Conservation (phyloP, 2,329 filamentous ascomycete genomes). For the Scedosporium aurantiacum region DNA sequence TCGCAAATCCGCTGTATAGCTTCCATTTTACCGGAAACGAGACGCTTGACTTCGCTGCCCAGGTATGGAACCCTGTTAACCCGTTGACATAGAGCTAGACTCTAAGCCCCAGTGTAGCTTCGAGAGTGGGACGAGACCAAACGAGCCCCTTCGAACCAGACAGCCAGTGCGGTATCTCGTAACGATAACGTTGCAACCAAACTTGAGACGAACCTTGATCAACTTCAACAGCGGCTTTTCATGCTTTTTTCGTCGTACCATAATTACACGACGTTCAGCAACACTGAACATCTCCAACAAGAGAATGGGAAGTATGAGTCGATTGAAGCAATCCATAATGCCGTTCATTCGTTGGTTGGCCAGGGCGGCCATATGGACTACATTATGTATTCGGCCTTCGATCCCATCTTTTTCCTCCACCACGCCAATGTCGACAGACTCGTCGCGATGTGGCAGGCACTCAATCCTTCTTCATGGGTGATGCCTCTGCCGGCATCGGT, state of each 20-base stretch:
- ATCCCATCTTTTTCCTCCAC: slow-evolving; percentile 70
- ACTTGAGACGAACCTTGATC: slow-evolving; percentile 39
- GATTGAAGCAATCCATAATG: slow-evolving; percentile 53
- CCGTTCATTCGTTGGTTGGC: slow-evolving; percentile 48
- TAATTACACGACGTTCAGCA: slow-evolving; percentile 59
- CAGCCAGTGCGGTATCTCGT: slow-evolving; percentile 32
- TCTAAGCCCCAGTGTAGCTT: slow-evolving; percentile 29
- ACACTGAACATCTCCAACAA: slow-evolving; percentile 48
- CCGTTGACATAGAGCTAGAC: not conserved
- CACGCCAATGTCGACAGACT: slow-evolving; percentile 66
- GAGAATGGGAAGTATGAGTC: slow-evolving; percentile 47
- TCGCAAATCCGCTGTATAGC: slow-evolving; percentile 50
- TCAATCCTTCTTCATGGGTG: slow-evolving; percentile 60
- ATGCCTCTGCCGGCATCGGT: slow-evolving; percentile 40
- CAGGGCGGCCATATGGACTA: slow-evolving; percentile 58
- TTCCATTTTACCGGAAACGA: slow-evolving; percentile 52
- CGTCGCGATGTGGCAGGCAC: slow-evolving; percentile 65
- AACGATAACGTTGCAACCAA: slow-evolving; percentile 43
- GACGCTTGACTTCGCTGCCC: slow-evolving; percentile 43
- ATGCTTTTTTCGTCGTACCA: slow-evolving; percentile 57
- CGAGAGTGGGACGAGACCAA: slow-evolving; percentile 49
- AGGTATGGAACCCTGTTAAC: slow-evolving; percentile 34
- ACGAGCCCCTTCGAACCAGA: slow-evolving; percentile 36
- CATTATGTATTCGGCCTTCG: slow-evolving; percentile 63
- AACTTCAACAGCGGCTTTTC: slow-evolving; percentile 52